Base-by-base conservation (phyloP, 176 grass and related monocot genomes). In the Hsuehochloa calcarea region DNA sequence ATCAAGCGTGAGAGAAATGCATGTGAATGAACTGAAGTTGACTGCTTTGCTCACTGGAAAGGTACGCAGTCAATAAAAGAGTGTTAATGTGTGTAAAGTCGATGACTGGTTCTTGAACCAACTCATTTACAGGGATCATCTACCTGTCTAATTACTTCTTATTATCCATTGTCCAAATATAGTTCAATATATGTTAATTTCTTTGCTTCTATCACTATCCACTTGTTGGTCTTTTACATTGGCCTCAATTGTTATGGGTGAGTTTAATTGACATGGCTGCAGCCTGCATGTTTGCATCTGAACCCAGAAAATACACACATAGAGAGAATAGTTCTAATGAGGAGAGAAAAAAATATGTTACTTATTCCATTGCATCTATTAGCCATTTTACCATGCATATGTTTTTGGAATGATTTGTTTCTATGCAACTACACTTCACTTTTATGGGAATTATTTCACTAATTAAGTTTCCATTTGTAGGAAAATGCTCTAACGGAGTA, bases 21-120 rank as follows among this genome's bases (percentile, higher is more conserved):
- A 99, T 69, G 61, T 99, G 38, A 90, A 96, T 72, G 96, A 96
- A 70, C 80, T 99, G 45, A 99, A 94, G 81, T 88, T 96, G 84
- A 94, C 92, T 70, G 77, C 88, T 81, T 87, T 96, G 89, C 88
- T 99, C 63, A 93, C 86, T 67, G 96, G 94, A 64, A 95, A 99
- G 96, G 96, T 99, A 90, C 61, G 58, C 62, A 31, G 3, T 74
- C 77, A 47, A 58, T 25, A 66, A 60, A 70, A 82, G 64, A 29
- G 25, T 0, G 7, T 77, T 74, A 45, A 29, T 59, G 38, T 81
- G 12, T 43, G 5, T 63, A 68, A 60, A 87, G 29, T 67, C 5
- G 4, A 66, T 81, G 55, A 15, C 34, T 74, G 25, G 11, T 60
- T 85, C 72, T 78, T 40, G n/a, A 46, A 77, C 43, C 31, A 85